These are phyloP conservation scores for Setaria italica DNA, from an alignment of 202 grass and related monocot genomes.

Conservation along the genomic window DNA sequence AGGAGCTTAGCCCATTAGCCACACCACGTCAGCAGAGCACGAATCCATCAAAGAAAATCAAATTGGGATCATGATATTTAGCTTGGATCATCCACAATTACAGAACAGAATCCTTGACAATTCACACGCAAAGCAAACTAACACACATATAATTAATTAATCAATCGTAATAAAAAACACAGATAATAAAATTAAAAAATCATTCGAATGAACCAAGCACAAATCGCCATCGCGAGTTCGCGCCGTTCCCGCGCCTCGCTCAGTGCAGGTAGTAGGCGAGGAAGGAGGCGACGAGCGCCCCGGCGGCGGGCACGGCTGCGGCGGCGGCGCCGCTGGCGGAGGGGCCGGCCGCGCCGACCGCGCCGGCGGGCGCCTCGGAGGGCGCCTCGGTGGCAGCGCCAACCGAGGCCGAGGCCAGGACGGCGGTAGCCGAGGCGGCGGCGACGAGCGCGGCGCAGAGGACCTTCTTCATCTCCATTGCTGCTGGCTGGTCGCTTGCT, in stretches of 20 bases:
- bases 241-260: background rate
- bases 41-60: background rate
- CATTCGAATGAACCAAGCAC: background rate
- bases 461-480: constrained; percentile 91
- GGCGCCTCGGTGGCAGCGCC: background rate
- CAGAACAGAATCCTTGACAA: background rate
- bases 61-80: constrained; percentile 3
- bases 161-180: background rate
- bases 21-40: background rate
- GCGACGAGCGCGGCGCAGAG: constrained; percentile 66
- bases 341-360: constrained; percentile 1
- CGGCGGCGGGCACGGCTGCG: constrained; percentile 47
- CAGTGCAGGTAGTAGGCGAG: constrained; percentile 75
- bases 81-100: constrained; percentile 15
- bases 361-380: constrained; percentile 59
- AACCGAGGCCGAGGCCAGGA: constrained; percentile 24
- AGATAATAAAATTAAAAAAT: background rate
- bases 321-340: constrained; percentile 40
- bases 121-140: background rate
- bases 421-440: constrained; percentile 62
- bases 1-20: too few relatives aligned
- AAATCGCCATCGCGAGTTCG: background rate
- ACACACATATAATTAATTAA: background rate
- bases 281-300: constrained; percentile 71
- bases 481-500: background rate